A percentile compares a stretch with the other conserved stretches of the same genome.
phyloP scores from a whole-genome alignment of 1,284 basidiomycete species.

The Volvariella volvacea region DNA sequence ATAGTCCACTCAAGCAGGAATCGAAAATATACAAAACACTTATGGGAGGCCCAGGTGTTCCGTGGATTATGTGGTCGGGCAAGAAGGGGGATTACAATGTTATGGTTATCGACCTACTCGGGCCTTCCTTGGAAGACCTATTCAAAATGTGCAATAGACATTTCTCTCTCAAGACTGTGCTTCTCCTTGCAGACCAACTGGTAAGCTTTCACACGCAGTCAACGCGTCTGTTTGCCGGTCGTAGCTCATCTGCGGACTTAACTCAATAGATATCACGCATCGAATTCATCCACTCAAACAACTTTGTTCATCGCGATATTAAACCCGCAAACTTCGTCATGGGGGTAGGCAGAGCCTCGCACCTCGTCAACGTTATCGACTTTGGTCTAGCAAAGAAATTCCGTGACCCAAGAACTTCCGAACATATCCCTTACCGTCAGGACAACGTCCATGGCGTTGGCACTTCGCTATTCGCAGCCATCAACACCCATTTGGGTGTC shows the following conservation, averaged over 20 bases:
- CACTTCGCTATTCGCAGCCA: conserved; percentile 90
- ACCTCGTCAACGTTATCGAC: conserved; percentile 84
- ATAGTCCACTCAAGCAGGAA: conserved; percentile 86
- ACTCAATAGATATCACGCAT: conserved; percentile 59
- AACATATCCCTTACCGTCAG: conserved; percentile 89
- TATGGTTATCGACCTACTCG: conserved; percentile 93
- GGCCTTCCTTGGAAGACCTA: conserved; percentile 88
- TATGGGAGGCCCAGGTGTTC: conserved; percentile 89
- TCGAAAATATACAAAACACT: conserved; percentile 89
- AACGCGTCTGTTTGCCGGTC: background rate
- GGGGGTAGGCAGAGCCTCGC: conserved; percentile 49
- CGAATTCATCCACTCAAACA: conserved; percentile 69
- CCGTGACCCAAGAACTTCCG: conserved; percentile 79
- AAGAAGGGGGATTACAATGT: conserved; percentile 95
- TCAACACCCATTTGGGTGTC: conserved; percentile 92
- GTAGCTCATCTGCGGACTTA: background rate
- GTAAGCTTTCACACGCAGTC: conserved; percentile 38
- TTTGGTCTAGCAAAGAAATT: conserved; percentile 97
- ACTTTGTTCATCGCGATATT: conserved; percentile 87
- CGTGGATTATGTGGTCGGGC: conserved; percentile 94
- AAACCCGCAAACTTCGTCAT: conserved; percentile 96
- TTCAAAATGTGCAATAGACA: conserved; percentile 94
- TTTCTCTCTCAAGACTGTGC: conserved; percentile 89
- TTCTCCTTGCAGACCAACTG: conserved; percentile 88
- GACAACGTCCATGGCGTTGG: conserved; percentile 88